These are phyloP conservation scores for Pholiota conissans DNA, from an alignment of 768 basidiomycete species.

Conservation along the genomic window DNA sequence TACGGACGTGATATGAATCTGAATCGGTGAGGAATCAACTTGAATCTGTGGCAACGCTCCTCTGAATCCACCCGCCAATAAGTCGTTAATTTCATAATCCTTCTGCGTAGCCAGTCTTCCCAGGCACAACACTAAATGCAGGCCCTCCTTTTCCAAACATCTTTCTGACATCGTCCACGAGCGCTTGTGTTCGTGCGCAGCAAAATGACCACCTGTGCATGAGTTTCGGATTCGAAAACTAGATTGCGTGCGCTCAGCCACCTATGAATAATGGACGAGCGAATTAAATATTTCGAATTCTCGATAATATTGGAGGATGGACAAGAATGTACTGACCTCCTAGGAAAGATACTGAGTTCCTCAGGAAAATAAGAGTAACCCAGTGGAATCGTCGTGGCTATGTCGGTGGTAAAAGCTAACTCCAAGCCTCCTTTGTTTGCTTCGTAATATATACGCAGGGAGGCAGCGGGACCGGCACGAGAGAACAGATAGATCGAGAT, in stretches of 20 bases:
- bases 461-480: constrained; percentile 54
- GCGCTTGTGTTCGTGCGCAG: constrained; percentile 48
- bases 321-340: not conserved
- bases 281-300: not conserved
- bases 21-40: no score
- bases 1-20: no score
- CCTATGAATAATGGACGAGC: constrained; percentile 30
- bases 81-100: no score
- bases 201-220: constrained; percentile 60
- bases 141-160: constrained; percentile 58
- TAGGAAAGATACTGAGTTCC: not conserved
- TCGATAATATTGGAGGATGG: no score
- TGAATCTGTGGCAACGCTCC: no score
- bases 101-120: constrained; percentile 46
- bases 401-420: not conserved
- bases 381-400: not conserved
- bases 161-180: constrained; percentile 50
- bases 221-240: constrained; percentile 50
- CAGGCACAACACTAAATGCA: constrained; percentile 47
- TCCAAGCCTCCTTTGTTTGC: constrained; percentile 10
- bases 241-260: constrained; percentile 39
- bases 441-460: constrained; percentile 62
- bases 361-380: not conserved
- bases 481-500: constrained; percentile 61
- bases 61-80: no score